Percentiles rank a stretch among this genome's conserved stretches.
phyloP scores from a whole-genome alignment of 805 yeast genomes.

The Kodamaea restingae region DNA sequence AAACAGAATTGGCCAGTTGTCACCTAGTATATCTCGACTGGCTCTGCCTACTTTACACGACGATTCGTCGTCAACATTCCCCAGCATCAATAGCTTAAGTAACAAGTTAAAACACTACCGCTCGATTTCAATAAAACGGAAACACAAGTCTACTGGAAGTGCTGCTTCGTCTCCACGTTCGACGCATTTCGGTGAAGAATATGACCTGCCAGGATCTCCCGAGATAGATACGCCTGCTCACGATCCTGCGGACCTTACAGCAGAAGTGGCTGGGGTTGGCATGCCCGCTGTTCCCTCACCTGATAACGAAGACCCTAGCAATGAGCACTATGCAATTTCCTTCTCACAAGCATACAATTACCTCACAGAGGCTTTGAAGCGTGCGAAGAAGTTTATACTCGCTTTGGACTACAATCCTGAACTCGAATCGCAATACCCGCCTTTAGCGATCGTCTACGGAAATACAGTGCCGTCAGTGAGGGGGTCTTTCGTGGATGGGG shows the following conservation, averaged over 20 bases:
- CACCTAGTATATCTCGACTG: constrained; percentile 1
- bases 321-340: constrained; percentile 22
- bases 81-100: constrained; percentile 25
- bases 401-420: constrained; percentile 52
- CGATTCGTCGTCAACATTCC: constrained; percentile 13
- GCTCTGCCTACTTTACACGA: constrained; percentile 2
- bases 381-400: constrained; percentile 54
- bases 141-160: background rate
- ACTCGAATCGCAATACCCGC: constrained; percentile 60
- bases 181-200: constrained; percentile 11
- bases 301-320: constrained; percentile 7
- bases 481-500: constrained; percentile 64
- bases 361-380: constrained; percentile 53
- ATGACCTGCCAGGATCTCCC: constrained; percentile 1
- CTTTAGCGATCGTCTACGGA: constrained; percentile 78
- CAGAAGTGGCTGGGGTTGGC: constrained; percentile 3
- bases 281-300: constrained; percentile 1
- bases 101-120: constrained; percentile 14
- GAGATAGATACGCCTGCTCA: background rate
- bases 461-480: constrained; percentile 80
- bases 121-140: constrained; percentile 7
- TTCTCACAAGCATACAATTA: constrained; percentile 63
- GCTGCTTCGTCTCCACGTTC: constrained; percentile 18
- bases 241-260: constrained; percentile 2
- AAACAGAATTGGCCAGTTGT: background rate